Evolutionary conservation across 1,284 basidiomycete genomes (phyloP), one percentile per base, ranked within the genome.

Genomic region (Ceratobasidium sp.): DNA sequence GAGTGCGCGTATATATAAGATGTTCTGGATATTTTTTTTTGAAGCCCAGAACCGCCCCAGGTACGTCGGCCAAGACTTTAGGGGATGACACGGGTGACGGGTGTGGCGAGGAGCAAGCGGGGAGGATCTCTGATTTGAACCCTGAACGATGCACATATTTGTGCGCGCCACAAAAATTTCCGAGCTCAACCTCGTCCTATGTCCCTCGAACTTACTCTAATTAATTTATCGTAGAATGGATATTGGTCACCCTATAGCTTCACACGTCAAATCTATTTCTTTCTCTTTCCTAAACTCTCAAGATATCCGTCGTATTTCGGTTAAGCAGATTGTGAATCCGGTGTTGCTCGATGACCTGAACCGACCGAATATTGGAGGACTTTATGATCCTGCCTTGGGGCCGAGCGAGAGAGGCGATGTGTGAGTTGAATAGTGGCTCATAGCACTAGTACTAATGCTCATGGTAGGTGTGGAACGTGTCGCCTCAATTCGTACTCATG

Each of bases 381-480:
- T 99, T 71, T 99, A 99, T 84, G 98, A 99, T 86, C 95, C 96
- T 73, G 93, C 95, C 61, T 91, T 99, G 33, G 98, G 98, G 1
- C 98, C 98, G 40, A 93, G 93, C 85, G 92, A 93, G 82, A 90
- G 89, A 79, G 90, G 92, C 75, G 96, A 98, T 84, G 91, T 98
- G 96, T 97, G 82, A 57, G 78, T 66, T 61, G 6, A 46, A 20
- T 62, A 33, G 33, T 61, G 10, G 46, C 17, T 38, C 28, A 10
- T 10, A 23, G 23, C 28, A 7, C 5, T 33, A 10, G 12, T n/a
- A n/a, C 57, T 42, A 79, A 57, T 54, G 56, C 65, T 62, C 46
- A 57, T n/a, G 78, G 52, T 83, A 98, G 97, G 80, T 99, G 98
- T 85, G 88, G 94, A 81, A 98, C 98, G 85, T 99, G 98, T 84